Base-by-base conservation (phyloP, 129 eudicot species). In the Arctium minus region DNA sequence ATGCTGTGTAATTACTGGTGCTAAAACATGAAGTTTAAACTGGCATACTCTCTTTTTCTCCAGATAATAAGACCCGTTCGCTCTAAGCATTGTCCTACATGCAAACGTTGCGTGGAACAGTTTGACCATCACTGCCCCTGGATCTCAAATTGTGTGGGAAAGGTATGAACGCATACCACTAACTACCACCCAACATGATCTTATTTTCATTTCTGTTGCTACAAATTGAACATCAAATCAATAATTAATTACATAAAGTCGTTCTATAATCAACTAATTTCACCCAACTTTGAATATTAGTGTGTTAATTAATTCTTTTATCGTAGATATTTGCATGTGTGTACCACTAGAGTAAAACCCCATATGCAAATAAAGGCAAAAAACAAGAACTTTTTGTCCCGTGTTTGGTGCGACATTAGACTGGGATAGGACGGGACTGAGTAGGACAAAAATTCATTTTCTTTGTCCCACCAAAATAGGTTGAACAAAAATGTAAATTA, bases 61-160 rank as follows among this genome's bases (percentile, higher is more conserved):
- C 82, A 95, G 97, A 95, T 95, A 75, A 86, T 93, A 80, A 86
- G 99, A 84, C 97, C 97, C 3, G 73, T 91, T 76, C 97, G 99
- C 88, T 95, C 97, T 50, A 95, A 95, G 90, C 99, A 95, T 84
- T 95, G 99, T 89, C 91, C 97, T 68, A 31, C 87, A 73, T 95
- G 97, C 89, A 90, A 91, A 78, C 93, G 86, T 75, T 95, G 99
- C 30, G 96, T 91, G 77, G 97, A 95, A 87, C 95, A 93, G 82
- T 95, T 95, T 80, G 99, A 95, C 82, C 97, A 95, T 88, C 99
- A 95, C 74, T 95, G 97, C 89, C 99, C 97, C 68, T 95, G 99
- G 99, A 93, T 95, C 89, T 93, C 97, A n/a, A 95, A 95, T 81
- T 95, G 99, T 88, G 99, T 95, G 70, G 99, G 99, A 74, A 95